Evolutionary conservation across 495 filamentous ascomycete genomes (phyloP).

Genomic region (Podospora pseudocomata): DNA sequence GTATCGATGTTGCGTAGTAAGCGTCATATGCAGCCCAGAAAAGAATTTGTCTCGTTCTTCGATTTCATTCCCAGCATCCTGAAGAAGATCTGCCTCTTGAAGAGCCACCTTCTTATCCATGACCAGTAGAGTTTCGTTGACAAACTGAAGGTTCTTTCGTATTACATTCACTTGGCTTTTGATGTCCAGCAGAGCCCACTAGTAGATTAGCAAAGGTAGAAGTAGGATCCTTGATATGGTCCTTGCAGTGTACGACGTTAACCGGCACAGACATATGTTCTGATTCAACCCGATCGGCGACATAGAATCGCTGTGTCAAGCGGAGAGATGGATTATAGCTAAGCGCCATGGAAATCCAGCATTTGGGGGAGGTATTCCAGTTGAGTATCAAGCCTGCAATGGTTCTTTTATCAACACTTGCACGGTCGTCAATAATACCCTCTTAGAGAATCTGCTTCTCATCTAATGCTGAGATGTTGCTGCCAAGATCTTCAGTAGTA

Average conservation of each 20-base stretch:
- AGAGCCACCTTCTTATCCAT: too few species aligned
- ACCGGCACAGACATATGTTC: too few species aligned
- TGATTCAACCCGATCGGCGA: neutral
- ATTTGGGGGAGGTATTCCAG: neutral
- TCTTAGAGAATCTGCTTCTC: neutral
- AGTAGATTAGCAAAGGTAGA: neutral
- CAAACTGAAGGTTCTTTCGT: neutral
- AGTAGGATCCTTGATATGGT: neutral
- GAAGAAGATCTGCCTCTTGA: too few species aligned
- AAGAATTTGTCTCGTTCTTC: too few species aligned
- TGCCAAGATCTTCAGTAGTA: neutral
- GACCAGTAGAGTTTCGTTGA: neutral
- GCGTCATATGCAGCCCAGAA: too few species aligned
- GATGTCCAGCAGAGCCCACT: neutral
- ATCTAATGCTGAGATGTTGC: neutral
- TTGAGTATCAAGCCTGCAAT: neutral
- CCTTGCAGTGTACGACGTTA: neutral
- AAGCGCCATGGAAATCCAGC: neutral
- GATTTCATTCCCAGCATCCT: too few species aligned
- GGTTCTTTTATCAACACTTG: neutral
- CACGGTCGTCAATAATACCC: too few species aligned
- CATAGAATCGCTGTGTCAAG: neutral
- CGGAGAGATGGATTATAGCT: neutral
- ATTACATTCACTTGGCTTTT: neutral
- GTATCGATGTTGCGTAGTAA: too few species aligned